These are phyloP conservation scores for Populus davidiana DNA, from an alignment of 345 rosid genomes.

Conservation along the genomic window DNA sequence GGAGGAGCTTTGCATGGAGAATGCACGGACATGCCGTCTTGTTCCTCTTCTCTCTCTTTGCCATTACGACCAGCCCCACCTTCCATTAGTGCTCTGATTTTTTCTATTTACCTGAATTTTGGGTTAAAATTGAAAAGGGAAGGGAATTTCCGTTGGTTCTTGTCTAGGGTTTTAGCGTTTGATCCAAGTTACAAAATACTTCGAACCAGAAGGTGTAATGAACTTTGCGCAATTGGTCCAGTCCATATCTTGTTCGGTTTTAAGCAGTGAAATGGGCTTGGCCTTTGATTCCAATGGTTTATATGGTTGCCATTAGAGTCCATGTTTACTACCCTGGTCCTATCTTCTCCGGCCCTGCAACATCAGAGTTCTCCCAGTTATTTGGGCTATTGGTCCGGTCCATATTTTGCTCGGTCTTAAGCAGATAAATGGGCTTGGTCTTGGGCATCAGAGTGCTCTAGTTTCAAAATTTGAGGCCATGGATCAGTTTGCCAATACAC, in stretches of 20 bases:
- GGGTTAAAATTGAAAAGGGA: background rate
- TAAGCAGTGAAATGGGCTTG: background rate
- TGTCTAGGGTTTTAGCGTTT: constrained; percentile 15
- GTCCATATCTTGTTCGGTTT: background rate
- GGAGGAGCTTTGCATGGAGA: constrained; percentile 95
- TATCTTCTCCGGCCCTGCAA: no score
- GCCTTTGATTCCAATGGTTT: background rate
- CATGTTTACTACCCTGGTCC: no score
- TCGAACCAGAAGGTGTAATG: background rate
- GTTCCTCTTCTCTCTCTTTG: constrained; percentile 63
- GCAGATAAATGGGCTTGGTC: no score
- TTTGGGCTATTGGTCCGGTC: no score
- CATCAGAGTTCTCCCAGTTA: no score
- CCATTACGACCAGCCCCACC: constrained; percentile 35
- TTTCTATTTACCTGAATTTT: background rate
- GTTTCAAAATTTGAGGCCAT: no score
- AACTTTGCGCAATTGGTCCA: background rate
- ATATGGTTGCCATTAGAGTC: no score
- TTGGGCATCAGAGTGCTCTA: no score
- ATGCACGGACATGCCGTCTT: constrained; percentile 89
- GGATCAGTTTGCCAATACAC: no score
- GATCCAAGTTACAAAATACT: background rate
- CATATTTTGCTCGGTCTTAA: no score
- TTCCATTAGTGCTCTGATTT: constrained; percentile 8
- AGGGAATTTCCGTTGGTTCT: background rate